Evolutionary conservation across 257 asterid species (phyloP).

Genomic region (Gentiana dahurica): DNA sequence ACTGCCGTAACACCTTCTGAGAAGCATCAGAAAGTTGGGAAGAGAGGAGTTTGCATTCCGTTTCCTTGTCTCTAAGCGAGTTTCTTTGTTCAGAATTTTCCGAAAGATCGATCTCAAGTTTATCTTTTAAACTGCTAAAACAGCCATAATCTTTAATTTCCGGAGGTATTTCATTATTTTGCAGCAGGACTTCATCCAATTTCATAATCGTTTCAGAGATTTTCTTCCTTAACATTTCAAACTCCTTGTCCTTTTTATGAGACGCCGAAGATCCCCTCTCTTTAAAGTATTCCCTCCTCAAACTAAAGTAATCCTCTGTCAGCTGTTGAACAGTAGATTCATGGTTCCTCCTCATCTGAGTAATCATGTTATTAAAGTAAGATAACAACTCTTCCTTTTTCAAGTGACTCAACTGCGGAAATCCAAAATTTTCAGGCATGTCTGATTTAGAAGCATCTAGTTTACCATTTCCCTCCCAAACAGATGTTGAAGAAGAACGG

Average conservation of each 20-base stretch:
- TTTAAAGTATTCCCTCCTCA: constrained; percentile 59
- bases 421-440: constrained; percentile 46
- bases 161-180: constrained; percentile 37
- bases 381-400: constrained; percentile 38
- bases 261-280: constrained; percentile 34
- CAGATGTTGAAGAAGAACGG: constrained; percentile 21
- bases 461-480: constrained; percentile 44
- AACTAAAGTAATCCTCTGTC: constrained; percentile 53
- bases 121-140: constrained; percentile 35
- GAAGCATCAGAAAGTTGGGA: constrained; percentile 40
- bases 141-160: constrained; percentile 24
- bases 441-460: constrained; percentile 31
- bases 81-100: constrained; percentile 60
- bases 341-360: constrained; percentile 64
- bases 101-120: constrained; percentile 42
- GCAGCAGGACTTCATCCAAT: constrained; percentile 51
- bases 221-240: constrained; percentile 51
- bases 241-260: constrained; percentile 59
- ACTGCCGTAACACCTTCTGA: constrained; percentile 32
- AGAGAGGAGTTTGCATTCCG: constrained; percentile 46
- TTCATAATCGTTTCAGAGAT: constrained; percentile 47
- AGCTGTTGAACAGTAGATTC: constrained; percentile 49
- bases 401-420: constrained; percentile 50
- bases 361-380: constrained; percentile 46
- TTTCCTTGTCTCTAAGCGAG: constrained; percentile 35